Conservation (phyloP, 1,284 basidiomycete genomes). For the Lignosus rhinocerotis region DNA sequence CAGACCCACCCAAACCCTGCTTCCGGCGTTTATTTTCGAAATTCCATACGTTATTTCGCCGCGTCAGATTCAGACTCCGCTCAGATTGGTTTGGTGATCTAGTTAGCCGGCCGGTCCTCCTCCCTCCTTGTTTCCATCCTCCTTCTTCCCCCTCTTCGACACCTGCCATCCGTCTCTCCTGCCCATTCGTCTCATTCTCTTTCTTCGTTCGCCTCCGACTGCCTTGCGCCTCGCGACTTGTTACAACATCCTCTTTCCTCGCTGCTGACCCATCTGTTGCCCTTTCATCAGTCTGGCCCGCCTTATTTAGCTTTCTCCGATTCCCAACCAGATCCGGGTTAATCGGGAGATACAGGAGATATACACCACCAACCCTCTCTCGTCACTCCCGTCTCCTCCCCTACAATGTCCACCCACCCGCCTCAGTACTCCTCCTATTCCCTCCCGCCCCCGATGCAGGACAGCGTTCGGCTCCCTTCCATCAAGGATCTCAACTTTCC, state of each 20-base stretch:
- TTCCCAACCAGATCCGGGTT: constrained; percentile 28
- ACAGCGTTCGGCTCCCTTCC: constrained; percentile 59
- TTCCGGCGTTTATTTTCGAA: constrained; percentile 21
- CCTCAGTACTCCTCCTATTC: constrained; percentile 32
- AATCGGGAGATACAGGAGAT: constrained; percentile 33
- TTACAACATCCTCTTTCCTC: neutral
- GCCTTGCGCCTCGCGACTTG: neutral
- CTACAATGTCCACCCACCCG: constrained; percentile 36
- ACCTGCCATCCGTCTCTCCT: constrained; percentile 12
- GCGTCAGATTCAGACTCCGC: constrained; percentile 29
- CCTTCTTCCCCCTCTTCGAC: constrained; percentile 24
- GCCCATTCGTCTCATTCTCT: constrained; percentile 1
- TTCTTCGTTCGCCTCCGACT: neutral
- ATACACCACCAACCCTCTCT: constrained; percentile 17
- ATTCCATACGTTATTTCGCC: constrained; percentile 25
- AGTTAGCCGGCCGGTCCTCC: constrained; percentile 24
- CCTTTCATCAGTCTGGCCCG: neutral
- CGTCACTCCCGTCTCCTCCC: constrained; percentile 19
- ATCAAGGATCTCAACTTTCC: constrained; percentile 67
- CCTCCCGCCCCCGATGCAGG: constrained; percentile 37
- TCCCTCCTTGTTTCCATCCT: constrained; percentile 29
- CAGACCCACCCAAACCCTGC: constrained; percentile 6
- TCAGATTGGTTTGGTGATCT: constrained; percentile 32
- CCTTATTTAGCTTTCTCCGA: constrained; percentile 20
- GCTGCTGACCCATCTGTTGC: neutral